Conservation (phyloP, 2,329 filamentous ascomycete genomes). For the Sphaceloma murrayae region DNA sequence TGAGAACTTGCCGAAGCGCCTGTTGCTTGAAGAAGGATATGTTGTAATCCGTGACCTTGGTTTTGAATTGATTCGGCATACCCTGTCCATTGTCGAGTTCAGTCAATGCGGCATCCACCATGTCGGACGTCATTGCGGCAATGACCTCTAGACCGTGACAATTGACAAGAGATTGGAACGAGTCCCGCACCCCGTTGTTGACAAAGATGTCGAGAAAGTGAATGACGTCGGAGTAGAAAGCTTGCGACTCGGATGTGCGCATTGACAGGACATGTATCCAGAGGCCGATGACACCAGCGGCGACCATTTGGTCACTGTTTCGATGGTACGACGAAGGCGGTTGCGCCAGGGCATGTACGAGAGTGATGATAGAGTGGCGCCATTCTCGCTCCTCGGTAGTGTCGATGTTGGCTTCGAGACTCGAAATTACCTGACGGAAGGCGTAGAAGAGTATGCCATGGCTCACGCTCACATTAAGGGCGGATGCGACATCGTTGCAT, state of each 20-base stretch:
- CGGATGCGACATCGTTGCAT: constrained; percentile 71
- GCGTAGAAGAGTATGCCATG: constrained; percentile 92
- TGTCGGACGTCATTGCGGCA: constrained; percentile 72
- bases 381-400: constrained; percentile 70
- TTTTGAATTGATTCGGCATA: constrained; percentile 62
- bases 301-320: constrained; percentile 73
- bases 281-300: constrained; percentile 80
- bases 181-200: constrained; percentile 66
- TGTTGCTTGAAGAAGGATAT: constrained; percentile 91
- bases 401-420: constrained; percentile 53
- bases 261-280: constrained; percentile 81
- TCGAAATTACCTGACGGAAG: constrained; percentile 78
- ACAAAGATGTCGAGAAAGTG: constrained; percentile 83
- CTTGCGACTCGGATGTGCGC: constrained; percentile 69
- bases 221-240: constrained; percentile 73
- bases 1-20: constrained; percentile 85
- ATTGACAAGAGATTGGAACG: constrained; percentile 71
- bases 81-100: constrained; percentile 60
- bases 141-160: constrained; percentile 82
- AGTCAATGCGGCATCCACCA: constrained; percentile 61
- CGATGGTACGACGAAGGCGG: constrained; percentile 53
- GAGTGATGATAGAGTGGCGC: constrained; percentile 80
- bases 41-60: constrained; percentile 79
- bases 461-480: constrained; percentile 91
- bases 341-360: constrained; percentile 60